Percentiles rank a stretch among this genome's conserved stretches.
Conservation (phyloP, 2,329 filamentous ascomycete genomes). For the Colletotrichum viniferum region DNA sequence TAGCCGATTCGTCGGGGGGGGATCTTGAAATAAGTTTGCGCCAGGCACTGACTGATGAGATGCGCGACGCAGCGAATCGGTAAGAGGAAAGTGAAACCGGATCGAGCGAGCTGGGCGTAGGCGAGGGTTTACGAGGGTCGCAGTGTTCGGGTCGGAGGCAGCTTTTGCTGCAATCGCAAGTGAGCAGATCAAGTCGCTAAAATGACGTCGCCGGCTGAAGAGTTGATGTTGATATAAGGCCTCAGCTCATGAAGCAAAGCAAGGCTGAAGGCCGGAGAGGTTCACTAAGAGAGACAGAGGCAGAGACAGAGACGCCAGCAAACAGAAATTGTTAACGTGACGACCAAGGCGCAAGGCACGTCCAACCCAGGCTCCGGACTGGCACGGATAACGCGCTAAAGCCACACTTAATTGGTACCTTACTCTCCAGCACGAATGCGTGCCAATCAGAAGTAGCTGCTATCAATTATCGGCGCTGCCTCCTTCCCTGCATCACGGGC, state of each 20-base stretch:
- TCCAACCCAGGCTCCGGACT: neutral
- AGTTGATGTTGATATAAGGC: neutral
- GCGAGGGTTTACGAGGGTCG: neutral
- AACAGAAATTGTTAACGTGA: constrained; percentile 18
- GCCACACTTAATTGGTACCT: constrained; percentile 18
- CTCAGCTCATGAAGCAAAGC: neutral
- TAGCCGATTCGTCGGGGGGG: neutral
- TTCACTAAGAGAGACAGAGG: neutral
- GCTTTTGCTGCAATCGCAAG: neutral
- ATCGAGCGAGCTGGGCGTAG: neutral
- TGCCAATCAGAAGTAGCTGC: neutral
- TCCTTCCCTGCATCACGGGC: neutral
- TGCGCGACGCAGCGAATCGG: neutral
- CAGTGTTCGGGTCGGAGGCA: neutral
- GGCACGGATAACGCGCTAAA: constrained; percentile 8
- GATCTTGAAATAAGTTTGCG: neutral
- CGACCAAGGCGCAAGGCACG: neutral
- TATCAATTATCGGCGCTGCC: constrained; percentile 1
- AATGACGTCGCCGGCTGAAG: neutral
- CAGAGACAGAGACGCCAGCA: neutral
- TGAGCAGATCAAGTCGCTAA: neutral
- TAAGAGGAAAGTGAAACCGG: neutral
- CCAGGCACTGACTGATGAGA: neutral
- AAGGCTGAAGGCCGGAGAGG: neutral
- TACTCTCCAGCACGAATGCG: too few relatives aligned